A percentile compares a stretch with the other conserved stretches of the same genome.
Evolutionary conservation across 371 early-diverging fungal genomes (phyloP).

Genomic region (Mortierella sp.): DNA sequence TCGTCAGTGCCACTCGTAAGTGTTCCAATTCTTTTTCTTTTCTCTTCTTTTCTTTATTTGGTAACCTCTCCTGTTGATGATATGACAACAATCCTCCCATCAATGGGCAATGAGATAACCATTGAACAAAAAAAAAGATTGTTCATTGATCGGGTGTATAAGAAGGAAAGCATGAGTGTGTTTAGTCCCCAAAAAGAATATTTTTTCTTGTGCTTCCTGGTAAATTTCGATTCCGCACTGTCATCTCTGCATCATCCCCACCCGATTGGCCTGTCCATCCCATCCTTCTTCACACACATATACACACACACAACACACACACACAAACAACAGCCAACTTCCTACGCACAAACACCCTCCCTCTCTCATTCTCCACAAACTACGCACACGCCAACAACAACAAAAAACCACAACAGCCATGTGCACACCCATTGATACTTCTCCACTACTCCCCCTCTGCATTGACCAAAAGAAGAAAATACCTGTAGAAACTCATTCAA

Average conservation of each 20-base stretch:
- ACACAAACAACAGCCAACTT: background rate
- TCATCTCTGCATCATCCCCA: slow-evolving; percentile 6
- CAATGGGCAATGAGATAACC: background rate
- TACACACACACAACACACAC: background rate
- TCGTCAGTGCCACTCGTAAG: slow-evolving; percentile 56
- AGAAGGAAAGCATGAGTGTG: too few species aligned
- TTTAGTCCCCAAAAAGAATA: too few species aligned
- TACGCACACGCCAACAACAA: slow-evolving; percentile 5
- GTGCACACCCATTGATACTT: background rate
- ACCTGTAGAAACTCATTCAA: background rate
- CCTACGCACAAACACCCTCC: background rate
- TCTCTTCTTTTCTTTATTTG: background rate
- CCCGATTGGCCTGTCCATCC: background rate
- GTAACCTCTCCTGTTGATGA: too few species aligned
- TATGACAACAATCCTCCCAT: background rate
- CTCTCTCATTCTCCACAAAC: too few species aligned
- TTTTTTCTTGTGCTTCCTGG: background rate
- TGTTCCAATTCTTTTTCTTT: background rate
- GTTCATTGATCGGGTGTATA: background rate
- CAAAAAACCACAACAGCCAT: background rate
- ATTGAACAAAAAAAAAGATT: background rate
- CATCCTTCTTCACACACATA: background rate
- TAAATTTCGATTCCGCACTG: slow-evolving; percentile 2
- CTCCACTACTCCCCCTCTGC: background rate
- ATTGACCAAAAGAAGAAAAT: background rate